A percentile compares a stretch with the other conserved stretches of the same genome.
These are phyloP conservation scores for Cichorium intybus DNA, from an alignment of 140 eudicot species.

Conservation along the genomic window DNA sequence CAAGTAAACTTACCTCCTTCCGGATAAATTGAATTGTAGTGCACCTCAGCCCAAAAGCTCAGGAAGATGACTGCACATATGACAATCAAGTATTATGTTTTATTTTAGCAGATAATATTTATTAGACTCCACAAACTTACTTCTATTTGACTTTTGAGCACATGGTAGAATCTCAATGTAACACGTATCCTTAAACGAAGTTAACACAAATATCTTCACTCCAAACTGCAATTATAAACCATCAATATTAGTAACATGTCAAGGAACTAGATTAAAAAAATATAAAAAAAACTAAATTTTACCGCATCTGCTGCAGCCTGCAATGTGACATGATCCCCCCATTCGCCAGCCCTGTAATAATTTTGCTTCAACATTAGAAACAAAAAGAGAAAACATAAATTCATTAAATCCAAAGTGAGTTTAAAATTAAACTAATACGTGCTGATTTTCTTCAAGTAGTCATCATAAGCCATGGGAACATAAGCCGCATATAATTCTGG, in stretches of 20 bases:
- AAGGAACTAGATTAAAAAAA: neutral
- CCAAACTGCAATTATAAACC: slow-evolving; percentile 57
- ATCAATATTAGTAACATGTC: neutral
- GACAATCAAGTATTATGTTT: neutral
- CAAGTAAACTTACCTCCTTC: slow-evolving; percentile 49
- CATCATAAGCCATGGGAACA: slow-evolving; percentile 78
- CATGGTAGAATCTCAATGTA: slow-evolving; percentile 84
- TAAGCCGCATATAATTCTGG: slow-evolving; percentile 67
- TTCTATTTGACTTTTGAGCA: slow-evolving; percentile 64
- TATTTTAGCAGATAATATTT: neutral
- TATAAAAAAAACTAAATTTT: slow-evolving; percentile 15
- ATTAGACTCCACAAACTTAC: slow-evolving; percentile 38
- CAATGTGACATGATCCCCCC: slow-evolving; percentile 90
- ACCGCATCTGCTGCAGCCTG: slow-evolving; percentile 92
- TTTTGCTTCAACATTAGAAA: slow-evolving; percentile 10
- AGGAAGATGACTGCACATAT: slow-evolving; percentile 58
- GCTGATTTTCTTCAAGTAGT: slow-evolving; percentile 69
- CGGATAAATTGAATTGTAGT: slow-evolving; percentile 76
- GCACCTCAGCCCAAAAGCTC: slow-evolving; percentile 96
- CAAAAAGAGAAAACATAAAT: neutral
- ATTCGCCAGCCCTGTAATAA: slow-evolving; percentile 66
- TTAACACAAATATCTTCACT: slow-evolving; percentile 72
- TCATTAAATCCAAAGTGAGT: neutral
- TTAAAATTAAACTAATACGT: slow-evolving; percentile 45
- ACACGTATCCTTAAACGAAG: slow-evolving; percentile 83